Evolutionary conservation across 805 yeast genomes (phyloP).

Genomic region (Saitoella complicata): DNA sequence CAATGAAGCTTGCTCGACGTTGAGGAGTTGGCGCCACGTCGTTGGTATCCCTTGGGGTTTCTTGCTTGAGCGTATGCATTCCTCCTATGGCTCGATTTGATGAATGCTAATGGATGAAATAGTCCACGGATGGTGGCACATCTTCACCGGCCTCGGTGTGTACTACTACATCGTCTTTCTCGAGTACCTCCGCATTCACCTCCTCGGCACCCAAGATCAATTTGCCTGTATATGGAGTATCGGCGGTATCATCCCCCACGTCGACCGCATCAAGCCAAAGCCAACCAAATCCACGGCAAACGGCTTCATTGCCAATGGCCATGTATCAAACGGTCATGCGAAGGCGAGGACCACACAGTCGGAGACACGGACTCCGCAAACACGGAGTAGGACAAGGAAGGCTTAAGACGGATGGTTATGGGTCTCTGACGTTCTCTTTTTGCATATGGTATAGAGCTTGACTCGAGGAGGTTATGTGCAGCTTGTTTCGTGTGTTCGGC

Average conservation of each 20-base stretch:
- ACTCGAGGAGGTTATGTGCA: too few species aligned
- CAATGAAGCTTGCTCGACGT: conserved; percentile 53
- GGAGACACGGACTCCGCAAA: too few species aligned
- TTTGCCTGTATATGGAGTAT: conserved; percentile 44
- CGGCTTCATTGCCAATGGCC: too few species aligned
- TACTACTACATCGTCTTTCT: conserved; percentile 69
- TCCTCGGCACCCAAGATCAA: conserved; percentile 38
- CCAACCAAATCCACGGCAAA: neutral
- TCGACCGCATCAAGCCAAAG: conserved; percentile 14
- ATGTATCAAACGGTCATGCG: too few species aligned
- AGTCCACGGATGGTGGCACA: neutral
- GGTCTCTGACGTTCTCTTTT: too few species aligned
- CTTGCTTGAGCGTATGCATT: conserved; percentile 44
- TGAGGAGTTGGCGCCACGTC: conserved; percentile 41
- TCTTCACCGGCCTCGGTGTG: conserved; percentile 54
- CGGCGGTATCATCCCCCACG: conserved; percentile 34
- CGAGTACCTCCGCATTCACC: conserved; percentile 55
- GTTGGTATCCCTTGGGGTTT: conserved; percentile 77
- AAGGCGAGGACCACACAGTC: too few species aligned
- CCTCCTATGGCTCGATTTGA: conserved; percentile 29
- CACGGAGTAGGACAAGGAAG: too few species aligned
- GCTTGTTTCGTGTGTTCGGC: too few species aligned
- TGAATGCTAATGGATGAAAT: conserved; percentile 3
- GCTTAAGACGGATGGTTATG: too few species aligned
- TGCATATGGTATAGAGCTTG: too few species aligned